Evolutionary conservation across 1,284 basidiomycete species (phyloP).

Genomic region (Xerocomus minutiporus): DNA sequence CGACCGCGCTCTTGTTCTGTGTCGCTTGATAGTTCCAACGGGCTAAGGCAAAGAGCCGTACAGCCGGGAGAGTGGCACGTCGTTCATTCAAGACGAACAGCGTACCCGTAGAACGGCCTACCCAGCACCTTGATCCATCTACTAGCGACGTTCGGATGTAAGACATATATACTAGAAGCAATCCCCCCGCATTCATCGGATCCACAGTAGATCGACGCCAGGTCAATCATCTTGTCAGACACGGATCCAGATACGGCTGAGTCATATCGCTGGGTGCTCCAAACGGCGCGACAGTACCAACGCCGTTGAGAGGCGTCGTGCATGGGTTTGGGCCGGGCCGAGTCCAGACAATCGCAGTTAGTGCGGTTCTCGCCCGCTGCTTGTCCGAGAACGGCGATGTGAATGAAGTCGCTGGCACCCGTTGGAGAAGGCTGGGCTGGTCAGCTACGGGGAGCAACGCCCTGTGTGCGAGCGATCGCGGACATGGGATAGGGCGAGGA

Average conservation of each 20-base stretch:
- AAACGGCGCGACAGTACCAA: not conserved
- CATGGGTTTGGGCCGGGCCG: not conserved
- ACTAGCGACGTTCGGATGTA: not conserved
- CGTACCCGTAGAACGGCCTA: not conserved
- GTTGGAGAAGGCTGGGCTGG: not conserved
- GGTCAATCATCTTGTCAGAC: constrained; percentile 3
- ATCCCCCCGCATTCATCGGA: not conserved
- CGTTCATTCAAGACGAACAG: not conserved
- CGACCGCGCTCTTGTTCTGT: not conserved
- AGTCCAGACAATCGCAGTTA: not conserved
- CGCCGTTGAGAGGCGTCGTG: not conserved
- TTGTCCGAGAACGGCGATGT: not conserved
- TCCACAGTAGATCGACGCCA: constrained; percentile 3
- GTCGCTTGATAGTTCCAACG: not conserved
- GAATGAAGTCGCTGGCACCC: not conserved
- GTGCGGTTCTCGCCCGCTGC: not conserved
- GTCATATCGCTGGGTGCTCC: not conserved
- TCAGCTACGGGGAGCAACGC: not conserved
- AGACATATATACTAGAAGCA: not conserved
- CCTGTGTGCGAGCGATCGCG: not conserved
- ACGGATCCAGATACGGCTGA: not conserved
- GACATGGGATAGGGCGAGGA: not conserved
- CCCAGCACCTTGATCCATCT: not conserved
- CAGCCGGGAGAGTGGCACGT: not conserved
- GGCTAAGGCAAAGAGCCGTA: not conserved